A percentile compares a stretch with the other conserved stretches of the same genome.
phyloP scores from a whole-genome alignment of 1,139 yeast genomes.

The Lodderomyces orthopsilosis region DNA sequence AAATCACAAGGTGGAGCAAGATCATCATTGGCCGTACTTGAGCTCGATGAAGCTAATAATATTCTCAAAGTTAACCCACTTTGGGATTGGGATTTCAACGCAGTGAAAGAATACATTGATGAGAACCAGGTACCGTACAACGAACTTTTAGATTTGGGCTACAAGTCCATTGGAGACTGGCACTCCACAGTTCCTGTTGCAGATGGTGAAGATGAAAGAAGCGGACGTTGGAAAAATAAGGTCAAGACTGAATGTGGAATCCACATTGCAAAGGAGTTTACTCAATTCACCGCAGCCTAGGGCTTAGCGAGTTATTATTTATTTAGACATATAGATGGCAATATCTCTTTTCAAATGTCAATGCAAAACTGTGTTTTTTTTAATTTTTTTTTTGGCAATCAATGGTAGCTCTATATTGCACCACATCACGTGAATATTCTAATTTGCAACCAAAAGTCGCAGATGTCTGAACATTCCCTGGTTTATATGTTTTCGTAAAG shows the following conservation, averaged over 20 bases:
- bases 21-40: conserved; percentile 69
- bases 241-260: conserved; percentile 95
- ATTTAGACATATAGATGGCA: neutral
- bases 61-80: conserved; percentile 86
- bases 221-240: conserved; percentile 96
- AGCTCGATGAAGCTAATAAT: conserved; percentile 65
- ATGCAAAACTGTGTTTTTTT: too few species aligned
- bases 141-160: conserved; percentile 78
- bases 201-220: conserved; percentile 92
- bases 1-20: conserved; percentile 88
- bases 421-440: neutral
- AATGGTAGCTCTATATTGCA: neutral
- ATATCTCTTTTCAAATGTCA: too few species aligned
- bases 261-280: conserved; percentile 74
- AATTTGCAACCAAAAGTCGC: conserved; percentile 1
- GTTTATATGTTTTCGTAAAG: too few species aligned
- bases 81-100: conserved; percentile 75
- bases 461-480: too few species aligned
- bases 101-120: conserved; percentile 69
- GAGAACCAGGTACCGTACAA: conserved; percentile 79
- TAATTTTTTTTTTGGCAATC: neutral
- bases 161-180: conserved; percentile 92
- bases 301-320: neutral
- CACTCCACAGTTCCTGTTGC: conserved; percentile 89
- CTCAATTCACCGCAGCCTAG: conserved; percentile 27